Evolutionary conservation across 345 rosid genomes (phyloP).

Genomic region (Citrus sp.): DNA sequence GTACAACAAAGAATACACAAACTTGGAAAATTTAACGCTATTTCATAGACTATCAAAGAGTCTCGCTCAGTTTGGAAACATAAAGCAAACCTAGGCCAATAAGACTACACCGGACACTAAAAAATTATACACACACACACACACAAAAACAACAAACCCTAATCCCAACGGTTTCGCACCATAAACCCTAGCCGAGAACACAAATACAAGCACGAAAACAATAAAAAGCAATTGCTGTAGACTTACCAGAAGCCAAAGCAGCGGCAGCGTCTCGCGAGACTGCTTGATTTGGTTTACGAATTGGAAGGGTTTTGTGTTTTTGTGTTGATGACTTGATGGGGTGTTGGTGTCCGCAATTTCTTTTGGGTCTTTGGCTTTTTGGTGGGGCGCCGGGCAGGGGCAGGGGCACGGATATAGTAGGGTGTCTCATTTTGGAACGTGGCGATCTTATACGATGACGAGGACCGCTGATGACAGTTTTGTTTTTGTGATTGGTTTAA

Average conservation of each 20-base stretch:
- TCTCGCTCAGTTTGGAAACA: not conserved
- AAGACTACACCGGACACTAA: not conserved
- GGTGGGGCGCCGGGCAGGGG: not conserved
- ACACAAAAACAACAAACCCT: slow-evolving; percentile 1
- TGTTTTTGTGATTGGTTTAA: not conserved
- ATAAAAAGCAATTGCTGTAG: not conserved
- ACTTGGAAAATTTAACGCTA: not conserved
- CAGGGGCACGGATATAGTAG: not conserved
- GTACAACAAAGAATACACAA: not conserved
- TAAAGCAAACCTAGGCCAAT: not conserved
- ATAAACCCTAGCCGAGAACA: not conserved
- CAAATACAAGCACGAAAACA: not conserved
- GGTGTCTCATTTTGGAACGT: not conserved
- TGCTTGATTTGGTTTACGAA: not conserved
- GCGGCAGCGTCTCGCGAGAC: not conserved
- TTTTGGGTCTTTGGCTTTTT: not conserved
- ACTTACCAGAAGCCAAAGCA: not conserved
- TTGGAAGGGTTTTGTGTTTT: not conserved
- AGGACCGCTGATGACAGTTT: not conserved
- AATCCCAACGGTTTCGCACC: not conserved
- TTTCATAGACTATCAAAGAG: not conserved
- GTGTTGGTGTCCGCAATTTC: too few relatives aligned
- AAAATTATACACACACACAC: not conserved
- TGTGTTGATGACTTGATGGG: too few relatives aligned
- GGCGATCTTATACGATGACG: not conserved